These are phyloP conservation scores for Silybum marianum DNA, from an alignment of 129 eudicot species.

Conservation along the genomic window DNA sequence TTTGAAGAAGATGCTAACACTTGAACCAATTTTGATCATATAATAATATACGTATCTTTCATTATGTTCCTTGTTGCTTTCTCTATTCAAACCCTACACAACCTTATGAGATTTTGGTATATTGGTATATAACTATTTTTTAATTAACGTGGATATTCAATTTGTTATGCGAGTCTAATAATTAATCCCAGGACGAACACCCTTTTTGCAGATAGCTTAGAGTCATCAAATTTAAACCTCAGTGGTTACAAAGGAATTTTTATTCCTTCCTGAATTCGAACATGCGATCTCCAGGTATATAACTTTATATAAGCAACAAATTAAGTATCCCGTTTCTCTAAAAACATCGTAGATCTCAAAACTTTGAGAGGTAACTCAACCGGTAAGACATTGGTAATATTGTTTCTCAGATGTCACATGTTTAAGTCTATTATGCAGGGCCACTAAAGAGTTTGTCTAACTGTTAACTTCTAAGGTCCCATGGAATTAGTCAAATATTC, in stretches of 20 bases:
- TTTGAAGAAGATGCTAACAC: constrained; percentile 21
- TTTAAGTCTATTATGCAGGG: background rate
- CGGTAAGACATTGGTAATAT: background rate
- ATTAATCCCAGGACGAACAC: too few species aligned
- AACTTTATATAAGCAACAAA: background rate
- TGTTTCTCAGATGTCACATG: background rate
- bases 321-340: background rate
- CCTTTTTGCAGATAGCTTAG: too few species aligned
- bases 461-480: background rate
- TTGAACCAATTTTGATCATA: background rate
- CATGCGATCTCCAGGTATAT: too few species aligned
- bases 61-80: constrained; percentile 15
- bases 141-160: too few species aligned
- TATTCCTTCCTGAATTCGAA: too few species aligned
- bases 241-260: too few species aligned
- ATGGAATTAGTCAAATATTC: background rate
- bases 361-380: background rate
- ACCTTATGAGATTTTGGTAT: background rate
- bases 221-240: too few species aligned
- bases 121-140: background rate
- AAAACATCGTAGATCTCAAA: background rate
- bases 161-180: too few species aligned
- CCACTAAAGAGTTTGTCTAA: background rate
- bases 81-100: constrained; percentile 14
- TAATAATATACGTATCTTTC: constrained; percentile 9